Base-by-base conservation (phyloP, 441 rosid species). In the Populus hybrid region DNA sequence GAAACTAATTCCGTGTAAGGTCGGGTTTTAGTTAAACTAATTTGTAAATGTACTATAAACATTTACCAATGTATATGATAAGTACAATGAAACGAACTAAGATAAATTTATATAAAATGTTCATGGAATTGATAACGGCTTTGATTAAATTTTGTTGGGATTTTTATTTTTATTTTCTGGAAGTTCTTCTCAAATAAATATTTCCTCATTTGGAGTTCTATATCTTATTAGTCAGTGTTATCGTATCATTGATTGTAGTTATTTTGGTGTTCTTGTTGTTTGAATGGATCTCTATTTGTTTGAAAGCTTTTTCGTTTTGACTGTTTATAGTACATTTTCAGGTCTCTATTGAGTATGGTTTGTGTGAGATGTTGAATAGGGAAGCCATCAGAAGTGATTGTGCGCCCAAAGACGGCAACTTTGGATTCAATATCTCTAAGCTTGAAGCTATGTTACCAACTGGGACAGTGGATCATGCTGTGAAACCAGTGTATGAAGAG, bases 321-420 rank as follows among this genome's bases (percentile, higher is more conserved):
- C 24, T 21, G 20, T 69, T 32, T 46, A 8, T 35, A 14, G 24
- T 26, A 3, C 10, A 16, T 71, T 10, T 69, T 32, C 81, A 95
- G 99, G 96, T 90, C 21, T 75, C 91, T 50, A 81, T 95, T 30
- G 98, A 95, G 78, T 86, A 83, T 78, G 99, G 99, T 76, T 83
- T 95, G 79, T 89, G 96, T 79, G 99, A 93, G 88, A 86, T 91
- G 91, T 32, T 95, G 82, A 91, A 83, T 77, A 61, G 77, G 69
- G 77, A 79, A 71, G 91, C 94, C 67, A 93, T 90, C 40, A 78
- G 86, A 63, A 70, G 85, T 30, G 32, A 87, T 61, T 63, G 83
- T 38, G 94, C 88, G 42, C 98, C 97, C 8, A 83, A 84, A 79
- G 91, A 94, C 81, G 95, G 92, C n/a, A 76, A 81, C 0, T 95